These are phyloP conservation scores for Colletotrichum scovillei DNA, from an alignment of 2,329 filamentous ascomycete species.

Conservation along the genomic window DNA sequence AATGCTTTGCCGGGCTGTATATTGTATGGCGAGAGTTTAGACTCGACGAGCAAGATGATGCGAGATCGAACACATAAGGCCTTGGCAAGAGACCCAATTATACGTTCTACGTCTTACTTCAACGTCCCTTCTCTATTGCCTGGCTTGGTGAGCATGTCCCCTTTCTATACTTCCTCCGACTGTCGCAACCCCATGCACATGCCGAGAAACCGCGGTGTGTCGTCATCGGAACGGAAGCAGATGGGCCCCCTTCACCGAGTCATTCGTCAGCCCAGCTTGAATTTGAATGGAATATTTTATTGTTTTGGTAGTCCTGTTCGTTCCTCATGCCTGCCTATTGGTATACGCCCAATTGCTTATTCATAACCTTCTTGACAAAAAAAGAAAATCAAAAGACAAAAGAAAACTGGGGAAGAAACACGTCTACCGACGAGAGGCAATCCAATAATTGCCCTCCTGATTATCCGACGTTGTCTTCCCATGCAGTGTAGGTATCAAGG, in stretches of 20 bases:
- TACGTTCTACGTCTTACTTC: too few species aligned
- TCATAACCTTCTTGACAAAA: conserved; percentile 17
- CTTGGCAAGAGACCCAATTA: too few species aligned
- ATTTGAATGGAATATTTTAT: neutral
- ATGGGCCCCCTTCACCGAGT: neutral
- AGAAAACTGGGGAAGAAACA: neutral
- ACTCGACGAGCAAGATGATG: too few species aligned
- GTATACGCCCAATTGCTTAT: conserved; percentile 21
- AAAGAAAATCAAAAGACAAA: neutral
- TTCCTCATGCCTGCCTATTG: conserved; percentile 27
- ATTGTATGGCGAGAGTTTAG: too few species aligned
- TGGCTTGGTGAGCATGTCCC: too few species aligned
- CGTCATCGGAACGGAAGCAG: neutral
- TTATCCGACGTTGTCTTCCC: neutral
- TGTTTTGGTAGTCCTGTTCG: conserved; percentile 15
- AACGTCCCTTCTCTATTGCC: too few species aligned
- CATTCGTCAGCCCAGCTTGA: neutral
- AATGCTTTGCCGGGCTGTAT: too few species aligned
- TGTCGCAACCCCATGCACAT: too few species aligned
- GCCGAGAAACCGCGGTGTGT: neutral
- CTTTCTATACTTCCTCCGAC: too few species aligned
- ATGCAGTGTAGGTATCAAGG: conserved; percentile 23
- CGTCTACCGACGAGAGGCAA: neutral
- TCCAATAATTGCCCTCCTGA: neutral
- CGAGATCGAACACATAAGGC: too few species aligned